Percentiles rank a stretch among this genome's conserved stretches.
Evolutionary conservation across 129 eudicot genomes (phyloP).

Genomic region (Lactuca sativa): DNA sequence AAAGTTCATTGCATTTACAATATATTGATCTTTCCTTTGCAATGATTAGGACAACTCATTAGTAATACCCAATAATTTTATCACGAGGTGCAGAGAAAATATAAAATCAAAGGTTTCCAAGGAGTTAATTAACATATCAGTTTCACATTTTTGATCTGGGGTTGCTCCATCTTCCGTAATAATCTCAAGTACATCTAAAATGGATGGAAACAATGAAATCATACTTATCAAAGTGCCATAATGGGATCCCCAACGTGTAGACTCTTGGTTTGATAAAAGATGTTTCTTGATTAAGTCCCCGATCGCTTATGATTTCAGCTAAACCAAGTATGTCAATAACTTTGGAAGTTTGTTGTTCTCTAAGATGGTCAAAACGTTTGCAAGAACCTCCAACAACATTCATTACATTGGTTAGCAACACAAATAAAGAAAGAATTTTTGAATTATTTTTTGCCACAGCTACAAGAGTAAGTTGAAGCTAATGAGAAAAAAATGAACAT

Average conservation of each 20-base stretch:
- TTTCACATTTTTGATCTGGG: no score
- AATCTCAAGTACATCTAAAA: no score
- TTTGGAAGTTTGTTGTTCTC: no score
- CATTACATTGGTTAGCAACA: no score
- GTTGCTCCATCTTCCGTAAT: no score
- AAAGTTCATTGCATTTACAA: neutral
- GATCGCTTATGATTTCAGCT: no score
- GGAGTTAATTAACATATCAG: neutral
- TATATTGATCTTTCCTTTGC: neutral
- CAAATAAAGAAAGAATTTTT: neutral
- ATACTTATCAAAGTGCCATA: neutral
- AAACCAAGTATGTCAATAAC: no score
- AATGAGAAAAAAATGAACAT: neutral
- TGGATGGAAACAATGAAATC: neutral
- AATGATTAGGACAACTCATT: neutral
- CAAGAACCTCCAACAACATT: no score
- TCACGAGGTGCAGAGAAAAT: neutral
- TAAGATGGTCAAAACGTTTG: no score
- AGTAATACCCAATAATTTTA: neutral
- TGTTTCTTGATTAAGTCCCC: neutral
- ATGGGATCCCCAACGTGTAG: neutral
- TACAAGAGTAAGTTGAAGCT: constrained; percentile 9
- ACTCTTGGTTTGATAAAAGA: no score
- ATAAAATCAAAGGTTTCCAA: neutral
- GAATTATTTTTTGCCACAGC: neutral